Conservation (phyloP, 495 filamentous ascomycete species). For the Penicillium coffeae region DNA sequence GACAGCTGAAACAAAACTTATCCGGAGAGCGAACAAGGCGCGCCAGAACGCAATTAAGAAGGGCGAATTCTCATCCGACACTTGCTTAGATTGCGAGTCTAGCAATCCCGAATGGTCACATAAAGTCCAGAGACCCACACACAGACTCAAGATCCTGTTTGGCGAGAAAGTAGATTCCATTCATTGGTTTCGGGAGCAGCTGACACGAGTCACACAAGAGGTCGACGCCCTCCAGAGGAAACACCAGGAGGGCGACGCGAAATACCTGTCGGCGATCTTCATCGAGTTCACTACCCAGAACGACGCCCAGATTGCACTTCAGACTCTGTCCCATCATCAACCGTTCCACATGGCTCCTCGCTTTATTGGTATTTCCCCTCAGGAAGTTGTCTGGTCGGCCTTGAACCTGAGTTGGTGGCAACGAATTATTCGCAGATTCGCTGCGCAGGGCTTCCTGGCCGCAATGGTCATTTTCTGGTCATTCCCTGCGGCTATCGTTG, state of each 20-base stretch:
- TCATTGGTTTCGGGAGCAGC: slow-evolving; percentile 71
- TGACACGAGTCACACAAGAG: slow-evolving; percentile 66
- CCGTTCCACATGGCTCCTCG: slow-evolving; percentile 82
- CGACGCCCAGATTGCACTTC: slow-evolving; percentile 76
- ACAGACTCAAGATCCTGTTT: slow-evolving; percentile 47
- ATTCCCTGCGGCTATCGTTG: slow-evolving; percentile 79
- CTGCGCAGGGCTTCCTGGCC: slow-evolving; percentile 62
- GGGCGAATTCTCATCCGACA: slow-evolving; percentile 20
- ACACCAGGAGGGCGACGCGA: slow-evolving; percentile 42
- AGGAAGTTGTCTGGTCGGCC: slow-evolving; percentile 79
- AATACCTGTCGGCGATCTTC: slow-evolving; percentile 67
- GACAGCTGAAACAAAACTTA: slow-evolving; percentile 61
- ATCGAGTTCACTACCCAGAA: slow-evolving; percentile 77
- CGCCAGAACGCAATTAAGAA: slow-evolving; percentile 43
- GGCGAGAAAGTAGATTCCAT: slow-evolving; percentile 81
- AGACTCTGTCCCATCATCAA: slow-evolving; percentile 78
- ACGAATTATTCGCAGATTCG: slow-evolving; percentile 61
- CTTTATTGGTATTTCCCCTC: slow-evolving; percentile 72
- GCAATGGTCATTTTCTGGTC: slow-evolving; percentile 89
- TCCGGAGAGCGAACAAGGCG: slow-evolving; percentile 53
- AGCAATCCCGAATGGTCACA: slow-evolving; percentile 44
- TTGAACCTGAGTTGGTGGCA: slow-evolving; percentile 83
- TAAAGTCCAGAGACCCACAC: slow-evolving; percentile 51
- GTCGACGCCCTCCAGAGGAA: slow-evolving; percentile 60
- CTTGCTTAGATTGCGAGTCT: slow-evolving; percentile 37